phyloP scores from a whole-genome alignment of 2,329 filamentous ascomycete species.

The Gaeumannomyces tritici region DNA sequence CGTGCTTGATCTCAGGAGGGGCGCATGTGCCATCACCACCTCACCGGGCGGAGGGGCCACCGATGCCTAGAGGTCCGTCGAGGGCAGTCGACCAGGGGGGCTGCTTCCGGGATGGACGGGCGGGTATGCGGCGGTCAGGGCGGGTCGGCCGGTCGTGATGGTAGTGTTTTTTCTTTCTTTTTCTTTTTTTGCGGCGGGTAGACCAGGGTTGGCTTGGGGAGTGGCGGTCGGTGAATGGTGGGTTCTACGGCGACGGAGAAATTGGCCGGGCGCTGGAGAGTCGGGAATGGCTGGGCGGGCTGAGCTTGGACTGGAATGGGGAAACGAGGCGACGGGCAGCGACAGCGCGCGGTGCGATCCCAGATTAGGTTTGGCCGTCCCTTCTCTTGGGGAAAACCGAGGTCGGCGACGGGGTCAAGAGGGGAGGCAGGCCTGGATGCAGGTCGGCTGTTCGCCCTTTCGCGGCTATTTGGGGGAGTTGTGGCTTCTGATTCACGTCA shows the following conservation, averaged over 20 bases:
- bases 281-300: too few species aligned
- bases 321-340: neutral
- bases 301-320: neutral
- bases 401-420: neutral
- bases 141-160: neutral
- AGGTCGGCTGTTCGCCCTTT: neutral
- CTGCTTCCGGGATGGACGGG: neutral
- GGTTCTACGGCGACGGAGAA: neutral
- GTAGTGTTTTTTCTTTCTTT: neutral
- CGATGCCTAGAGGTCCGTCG: neutral
- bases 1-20: conserved; percentile 49
- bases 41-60: conserved; percentile 24
- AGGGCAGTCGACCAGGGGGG: neutral
- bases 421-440: neutral
- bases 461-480: conserved; percentile 1
- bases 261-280: neutral
- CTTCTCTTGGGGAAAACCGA: neutral
- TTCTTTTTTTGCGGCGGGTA: neutral
- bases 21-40: conserved; percentile 49
- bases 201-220: neutral
- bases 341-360: neutral
- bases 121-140: neutral
- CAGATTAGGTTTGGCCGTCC: neutral
- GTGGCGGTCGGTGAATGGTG: neutral
- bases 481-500: conserved; percentile 5